Base-by-base conservation (phyloP, 2,329 filamentous ascomycete genomes). In the Lachnellula occidentalis region DNA sequence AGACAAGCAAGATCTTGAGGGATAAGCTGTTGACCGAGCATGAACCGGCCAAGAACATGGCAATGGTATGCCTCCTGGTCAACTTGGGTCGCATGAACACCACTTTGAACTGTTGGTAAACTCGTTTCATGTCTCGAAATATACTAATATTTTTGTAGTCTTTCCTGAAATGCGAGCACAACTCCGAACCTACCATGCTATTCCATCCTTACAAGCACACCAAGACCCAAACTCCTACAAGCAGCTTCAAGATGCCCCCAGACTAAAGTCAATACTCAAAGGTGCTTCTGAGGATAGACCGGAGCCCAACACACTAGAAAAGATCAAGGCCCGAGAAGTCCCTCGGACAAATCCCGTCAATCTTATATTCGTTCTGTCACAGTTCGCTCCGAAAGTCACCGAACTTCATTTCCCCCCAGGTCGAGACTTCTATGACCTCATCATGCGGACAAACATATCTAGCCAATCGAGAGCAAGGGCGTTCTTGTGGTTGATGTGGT, bases 141-240 rank as follows among this genome's bases (percentile, higher is more conserved):
- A 54, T 45, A 47, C 64, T 70, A 61, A 73, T 66, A 51, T 58
- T 51, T 17, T 57, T n/a, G 50, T 69, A 95, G 94, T 99, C 78
- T 99, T 99, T 70, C 94, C 94, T 21, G 94, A 99, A 72, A 99
- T 99, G 94, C 88, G 94, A 73, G 94, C 94, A 31, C 94, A 99
- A 69, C 79, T 99, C 34, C 87, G 94, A 70, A 99, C 94, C 36
- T 99, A 99, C 74, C 94, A 99, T 70, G 92, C 94, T 12, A 99
- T 99, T 62, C 94, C 94, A 14, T 96, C 91, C 1, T 78, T 99
- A 6, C 94, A 99, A 73, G 92, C 92, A 45, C 88, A 92, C 62
- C 91, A 96, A 72, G 94, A 97, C 66, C 87, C 91, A 11, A 92
- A 94, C 64, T 91, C 92, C 51, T 97, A 99, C 78, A 99, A 99